These are phyloP conservation scores for Colletotrichum acutatum DNA, from an alignment of 2,329 filamentous ascomycete genomes.

Conservation along the genomic window DNA sequence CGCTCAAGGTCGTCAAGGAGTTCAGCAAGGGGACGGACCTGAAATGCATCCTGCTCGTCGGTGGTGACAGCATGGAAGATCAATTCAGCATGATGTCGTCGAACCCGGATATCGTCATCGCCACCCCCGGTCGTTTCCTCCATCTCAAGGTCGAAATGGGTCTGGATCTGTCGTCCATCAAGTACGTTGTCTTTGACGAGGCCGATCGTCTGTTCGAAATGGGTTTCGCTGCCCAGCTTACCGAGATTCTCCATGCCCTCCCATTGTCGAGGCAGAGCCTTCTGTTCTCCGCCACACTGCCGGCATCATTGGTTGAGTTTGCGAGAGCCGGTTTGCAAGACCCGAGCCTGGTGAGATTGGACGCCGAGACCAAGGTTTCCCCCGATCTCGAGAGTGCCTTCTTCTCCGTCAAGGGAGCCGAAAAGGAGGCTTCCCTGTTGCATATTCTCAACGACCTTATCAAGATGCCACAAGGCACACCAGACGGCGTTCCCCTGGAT, in stretches of 20 bases:
- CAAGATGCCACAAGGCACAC: conserved; percentile 81
- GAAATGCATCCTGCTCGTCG: conserved; percentile 89
- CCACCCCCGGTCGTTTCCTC: conserved; percentile 94
- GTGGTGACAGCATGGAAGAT: conserved; percentile 94
- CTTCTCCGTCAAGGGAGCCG: conserved; percentile 89
- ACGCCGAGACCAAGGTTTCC: conserved; percentile 95
- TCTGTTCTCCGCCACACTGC: conserved; percentile 94
- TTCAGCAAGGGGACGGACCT: conserved; percentile 90
- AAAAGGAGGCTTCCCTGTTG: conserved; percentile 93
- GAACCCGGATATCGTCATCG: conserved; percentile 97
- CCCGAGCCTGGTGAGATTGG: conserved; percentile 87
- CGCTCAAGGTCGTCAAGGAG: conserved; percentile 95
- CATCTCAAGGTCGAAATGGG: conserved; percentile 98
- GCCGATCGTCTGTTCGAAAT: conserved; percentile 98
- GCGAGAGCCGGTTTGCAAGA: conserved; percentile 93
- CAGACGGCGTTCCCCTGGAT: conserved; percentile 58
- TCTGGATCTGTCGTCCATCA: conserved; percentile 88
- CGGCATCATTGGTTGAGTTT: conserved; percentile 95
- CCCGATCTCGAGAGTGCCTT: conserved; percentile 96
- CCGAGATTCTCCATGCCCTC: conserved; percentile 90
- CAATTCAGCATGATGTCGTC: conserved; percentile 93
- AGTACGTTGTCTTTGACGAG: conserved; percentile 97
- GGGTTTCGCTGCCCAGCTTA: conserved; percentile 94
- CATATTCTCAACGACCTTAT: conserved; percentile 93
- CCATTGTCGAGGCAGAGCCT: conserved; percentile 88